Evolutionary conservation across 257 asterid species (phyloP), one percentile per base, ranked within the genome.

Genomic region (Avicennia marina): DNA sequence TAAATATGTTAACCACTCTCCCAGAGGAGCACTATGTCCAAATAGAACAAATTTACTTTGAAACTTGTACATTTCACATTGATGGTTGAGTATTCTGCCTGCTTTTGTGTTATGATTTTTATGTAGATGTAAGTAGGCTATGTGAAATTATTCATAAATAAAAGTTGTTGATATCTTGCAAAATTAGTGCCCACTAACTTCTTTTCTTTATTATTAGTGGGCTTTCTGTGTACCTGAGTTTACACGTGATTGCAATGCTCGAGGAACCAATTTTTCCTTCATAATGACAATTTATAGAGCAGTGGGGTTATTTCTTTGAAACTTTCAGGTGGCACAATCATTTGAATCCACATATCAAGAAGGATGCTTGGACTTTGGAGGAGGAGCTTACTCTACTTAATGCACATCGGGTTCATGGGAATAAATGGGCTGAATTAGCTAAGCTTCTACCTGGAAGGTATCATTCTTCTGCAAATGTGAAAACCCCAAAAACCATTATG

Each of bases 371-470:
- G 99, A 79, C 84, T 45, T 68, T 84, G 83, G 99, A 93, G 64
- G 99, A 93, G 81, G 99, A 93, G 72, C 84, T 76, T 48, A 81
- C 84, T 29, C 79, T 93, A 60, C 85, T 93, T 67, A 74, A 79
- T 71, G 97, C 96, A 64, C 99, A 93, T 67, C 77, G 86, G 29
- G 44, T 75, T 33, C 75, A 89, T 74, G 97, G 99, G 69, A 93
- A 93, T 65, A 93, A 93, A 76, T 93, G 99, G 99, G 97, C 99
- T 70, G 99, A 93, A 77, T 76, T 93, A 58, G 99, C 99, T 42
- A 93, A 81, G 83, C 90, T 85, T 66, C 75, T 93, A 43, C 97
- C 99, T 21, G 99, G 99, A 72, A 84, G 98, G 98, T 89, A 89
- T 42, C 21, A 31, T 69, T 63, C 21, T 57, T 46, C 53, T 58